Evolutionary conservation across 202 grass and related monocot genomes (phyloP).

Genomic region (Brachypodium distachyon): DNA sequence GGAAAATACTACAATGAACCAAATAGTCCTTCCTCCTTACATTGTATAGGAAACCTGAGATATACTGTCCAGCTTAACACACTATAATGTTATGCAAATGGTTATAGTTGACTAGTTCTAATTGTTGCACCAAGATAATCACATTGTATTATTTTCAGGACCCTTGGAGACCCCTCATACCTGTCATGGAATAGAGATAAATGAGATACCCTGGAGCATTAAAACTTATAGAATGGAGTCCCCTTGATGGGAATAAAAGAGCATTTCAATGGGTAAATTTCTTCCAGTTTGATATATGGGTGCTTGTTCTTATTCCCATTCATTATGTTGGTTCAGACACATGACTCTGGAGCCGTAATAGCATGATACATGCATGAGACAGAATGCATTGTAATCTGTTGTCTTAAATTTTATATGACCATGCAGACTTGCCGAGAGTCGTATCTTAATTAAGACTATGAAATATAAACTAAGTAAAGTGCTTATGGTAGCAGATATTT

Average conservation of each 20-base stretch:
- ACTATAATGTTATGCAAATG: not conserved
- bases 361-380: not conserved
- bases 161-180: constrained; percentile 74
- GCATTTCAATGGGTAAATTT: constrained; percentile 16
- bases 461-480: not conserved
- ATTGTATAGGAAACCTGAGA: not conserved
- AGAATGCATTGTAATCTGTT: not conserved
- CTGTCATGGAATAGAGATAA: constrained; percentile 86
- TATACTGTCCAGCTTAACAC: not conserved
- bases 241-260: constrained; percentile 1
- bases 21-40: not conserved
- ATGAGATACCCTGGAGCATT: constrained; percentile 18
- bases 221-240: constrained; percentile 26
- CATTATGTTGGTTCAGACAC: not conserved
- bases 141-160: constrained; percentile 45
- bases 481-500: constrained; percentile 1
- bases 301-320: constrained; percentile 5
- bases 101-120: not conserved
- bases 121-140: not conserved
- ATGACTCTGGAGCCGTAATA: not conserved
- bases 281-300: not conserved
- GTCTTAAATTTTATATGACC: not conserved
- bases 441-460: not conserved
- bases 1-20: not conserved
- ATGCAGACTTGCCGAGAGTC: not conserved